Evolutionary conservation across 2,329 filamentous ascomycete species (phyloP).

Genomic region (Colletotrichum phormii): DNA sequence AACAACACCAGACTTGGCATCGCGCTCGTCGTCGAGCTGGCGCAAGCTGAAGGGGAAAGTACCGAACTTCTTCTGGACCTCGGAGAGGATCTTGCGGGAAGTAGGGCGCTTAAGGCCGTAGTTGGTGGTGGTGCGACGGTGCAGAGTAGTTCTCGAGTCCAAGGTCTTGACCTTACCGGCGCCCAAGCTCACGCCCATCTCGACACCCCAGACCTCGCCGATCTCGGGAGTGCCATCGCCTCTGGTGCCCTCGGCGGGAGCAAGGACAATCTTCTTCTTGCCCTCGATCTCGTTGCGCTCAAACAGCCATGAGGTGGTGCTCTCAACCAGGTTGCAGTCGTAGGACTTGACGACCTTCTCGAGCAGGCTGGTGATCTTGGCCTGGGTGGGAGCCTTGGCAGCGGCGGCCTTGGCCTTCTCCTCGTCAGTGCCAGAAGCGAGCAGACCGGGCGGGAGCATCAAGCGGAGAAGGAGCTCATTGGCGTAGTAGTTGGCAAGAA

Average conservation of each 20-base stretch:
- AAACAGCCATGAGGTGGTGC: constrained; percentile 97
- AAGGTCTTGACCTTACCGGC: constrained; percentile 95
- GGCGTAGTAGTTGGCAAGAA: constrained; percentile 92
- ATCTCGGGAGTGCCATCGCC: constrained; percentile 90
- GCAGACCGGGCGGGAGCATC: constrained; percentile 89
- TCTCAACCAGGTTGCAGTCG: constrained; percentile 93
- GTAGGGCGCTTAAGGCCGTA: constrained; percentile 95
- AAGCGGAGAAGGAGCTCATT: constrained; percentile 94
- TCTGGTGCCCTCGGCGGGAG: constrained; percentile 86
- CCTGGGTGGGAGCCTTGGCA: constrained; percentile 85
- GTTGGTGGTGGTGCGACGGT: constrained; percentile 91
- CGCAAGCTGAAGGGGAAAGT: constrained; percentile 97
- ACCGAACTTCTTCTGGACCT: constrained; percentile 97
- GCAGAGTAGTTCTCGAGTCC: constrained; percentile 88
- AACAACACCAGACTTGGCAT: constrained; percentile 94
- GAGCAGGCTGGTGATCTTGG: constrained; percentile 86
- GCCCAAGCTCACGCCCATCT: constrained; percentile 91
- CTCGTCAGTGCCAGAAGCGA: constrained; percentile 87
- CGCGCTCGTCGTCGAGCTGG: constrained; percentile 95
- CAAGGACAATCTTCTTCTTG: constrained; percentile 96
- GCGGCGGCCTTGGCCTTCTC: constrained; percentile 93
- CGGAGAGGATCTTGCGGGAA: constrained; percentile 90
- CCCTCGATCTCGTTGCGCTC: constrained; percentile 98
- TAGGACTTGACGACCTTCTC: constrained; percentile 94
- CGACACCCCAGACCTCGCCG: constrained; percentile 97